Conservation (phyloP, 805 yeast genomes). For the Lipomyces japonicus region DNA sequence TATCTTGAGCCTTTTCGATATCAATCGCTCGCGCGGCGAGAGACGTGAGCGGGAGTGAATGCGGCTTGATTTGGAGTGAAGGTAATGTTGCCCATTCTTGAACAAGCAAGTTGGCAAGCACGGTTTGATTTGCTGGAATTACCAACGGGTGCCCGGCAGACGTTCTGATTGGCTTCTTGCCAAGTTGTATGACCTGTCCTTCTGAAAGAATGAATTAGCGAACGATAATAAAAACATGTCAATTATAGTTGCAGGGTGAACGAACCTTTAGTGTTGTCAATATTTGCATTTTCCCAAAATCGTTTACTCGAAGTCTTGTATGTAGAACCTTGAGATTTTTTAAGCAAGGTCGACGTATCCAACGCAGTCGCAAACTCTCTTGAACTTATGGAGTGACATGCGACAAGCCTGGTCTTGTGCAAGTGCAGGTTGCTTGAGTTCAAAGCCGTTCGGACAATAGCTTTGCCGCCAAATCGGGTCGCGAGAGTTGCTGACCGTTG, state of each 20-base stretch:
- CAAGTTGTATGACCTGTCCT: conserved; percentile 42
- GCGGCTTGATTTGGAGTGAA: conserved; percentile 60
- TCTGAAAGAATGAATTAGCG: neutral
- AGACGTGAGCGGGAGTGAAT: conserved; percentile 82
- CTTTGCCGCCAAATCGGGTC: no score
- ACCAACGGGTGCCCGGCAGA: conserved; percentile 72
- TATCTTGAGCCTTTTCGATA: conserved; percentile 44
- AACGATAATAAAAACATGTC: neutral
- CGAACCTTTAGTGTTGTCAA: conserved; percentile 32
- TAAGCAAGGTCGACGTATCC: conserved; percentile 17
- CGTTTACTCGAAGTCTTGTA: conserved; percentile 39
- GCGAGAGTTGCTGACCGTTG: no score
- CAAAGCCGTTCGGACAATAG: no score
- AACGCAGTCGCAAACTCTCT: conserved; percentile 19
- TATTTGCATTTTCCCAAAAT: conserved; percentile 76
- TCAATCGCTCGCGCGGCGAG: conserved; percentile 84
- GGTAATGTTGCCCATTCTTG: conserved; percentile 86
- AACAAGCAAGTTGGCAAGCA: conserved; percentile 68
- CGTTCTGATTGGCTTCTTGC: conserved; percentile 72
- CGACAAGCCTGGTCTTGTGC: no score
- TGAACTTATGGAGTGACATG: no score
- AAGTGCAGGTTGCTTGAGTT: no score
- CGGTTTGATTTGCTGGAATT: conserved; percentile 54
- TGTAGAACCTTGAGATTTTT: conserved; percentile 5
- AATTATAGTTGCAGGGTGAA: neutral